Evolutionary conservation across 1,284 basidiomycete genomes (phyloP).

Genomic region (Sanghuangporus baumii): DNA sequence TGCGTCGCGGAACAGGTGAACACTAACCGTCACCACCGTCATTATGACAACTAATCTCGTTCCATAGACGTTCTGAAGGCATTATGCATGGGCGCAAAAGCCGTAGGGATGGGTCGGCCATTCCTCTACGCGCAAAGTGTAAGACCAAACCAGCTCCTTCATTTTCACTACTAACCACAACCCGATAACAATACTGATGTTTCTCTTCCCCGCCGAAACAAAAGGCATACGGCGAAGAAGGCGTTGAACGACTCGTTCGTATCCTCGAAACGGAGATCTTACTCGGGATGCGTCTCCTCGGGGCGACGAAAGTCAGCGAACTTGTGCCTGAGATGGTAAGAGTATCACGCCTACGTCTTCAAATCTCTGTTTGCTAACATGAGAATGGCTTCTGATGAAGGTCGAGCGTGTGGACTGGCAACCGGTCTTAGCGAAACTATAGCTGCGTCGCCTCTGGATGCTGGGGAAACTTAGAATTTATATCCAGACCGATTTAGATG

Average conservation of each 20-base stretch:
- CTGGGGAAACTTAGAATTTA: no score
- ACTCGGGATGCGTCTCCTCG: slow-evolving; percentile 75
- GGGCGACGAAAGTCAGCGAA: slow-evolving; percentile 67
- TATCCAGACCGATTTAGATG: no score
- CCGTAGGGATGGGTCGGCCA: slow-evolving; percentile 84
- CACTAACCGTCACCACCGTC: slow-evolving; percentile 4
- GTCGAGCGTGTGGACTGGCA: slow-evolving; percentile 14
- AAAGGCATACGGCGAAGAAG: slow-evolving; percentile 78
- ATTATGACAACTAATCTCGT: not conserved
- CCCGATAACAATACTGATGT: not conserved
- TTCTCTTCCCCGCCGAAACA: not conserved
- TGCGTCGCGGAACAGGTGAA: slow-evolving; percentile 75
- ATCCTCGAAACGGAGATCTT: slow-evolving; percentile 81
- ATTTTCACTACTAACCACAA: slow-evolving; percentile 11
- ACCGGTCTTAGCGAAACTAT: slow-evolving; percentile 4
- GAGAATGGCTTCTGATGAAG: not conserved
- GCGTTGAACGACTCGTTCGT: slow-evolving; percentile 68
- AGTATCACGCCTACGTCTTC: not conserved
- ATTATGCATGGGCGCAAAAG: slow-evolving; percentile 83
- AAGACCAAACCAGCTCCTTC: slow-evolving; percentile 23
- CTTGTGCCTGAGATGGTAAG: slow-evolving; percentile 77
- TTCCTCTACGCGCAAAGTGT: slow-evolving; percentile 91
- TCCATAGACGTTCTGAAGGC: slow-evolving; percentile 80
- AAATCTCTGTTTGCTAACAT: no score
- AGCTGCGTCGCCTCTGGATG: not conserved